Conservation (phyloP, 1,139 yeast genomes). For the Pichia sp. region DNA sequence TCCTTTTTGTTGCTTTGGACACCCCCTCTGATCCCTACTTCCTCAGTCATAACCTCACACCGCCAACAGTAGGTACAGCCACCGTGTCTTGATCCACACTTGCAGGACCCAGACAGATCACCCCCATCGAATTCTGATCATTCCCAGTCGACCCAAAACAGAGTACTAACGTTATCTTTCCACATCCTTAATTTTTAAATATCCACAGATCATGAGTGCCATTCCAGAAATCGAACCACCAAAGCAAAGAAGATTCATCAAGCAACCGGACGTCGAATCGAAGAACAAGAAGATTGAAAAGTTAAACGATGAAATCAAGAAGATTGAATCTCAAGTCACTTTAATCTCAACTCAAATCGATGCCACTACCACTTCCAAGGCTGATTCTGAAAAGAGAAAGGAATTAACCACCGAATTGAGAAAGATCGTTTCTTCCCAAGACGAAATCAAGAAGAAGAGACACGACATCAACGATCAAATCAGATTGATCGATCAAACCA, state of each 20-base stretch:
- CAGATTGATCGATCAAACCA: slow-evolving; percentile 62
- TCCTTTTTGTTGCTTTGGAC: too few species aligned
- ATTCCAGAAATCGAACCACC: slow-evolving; percentile 26
- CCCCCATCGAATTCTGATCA: background rate
- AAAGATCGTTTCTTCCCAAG: slow-evolving; percentile 65
- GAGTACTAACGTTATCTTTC: slow-evolving; percentile 1
- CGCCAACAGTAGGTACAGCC: too few species aligned
- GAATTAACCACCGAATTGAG: slow-evolving; percentile 64
- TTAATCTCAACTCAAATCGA: slow-evolving; percentile 46
- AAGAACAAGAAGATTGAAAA: slow-evolving; percentile 58
- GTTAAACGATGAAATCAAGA: slow-evolving; percentile 67
- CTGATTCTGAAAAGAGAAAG: slow-evolving; percentile 55
- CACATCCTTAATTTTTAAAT: too few species aligned
- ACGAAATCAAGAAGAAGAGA: slow-evolving; percentile 69
- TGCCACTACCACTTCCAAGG: slow-evolving; percentile 42
- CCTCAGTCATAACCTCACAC: too few species aligned
- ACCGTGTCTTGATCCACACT: too few species aligned
- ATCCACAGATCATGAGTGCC: slow-evolving; percentile 11
- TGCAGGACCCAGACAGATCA: too few species aligned
- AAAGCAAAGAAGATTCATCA: slow-evolving; percentile 50
- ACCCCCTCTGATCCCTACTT: too few species aligned
- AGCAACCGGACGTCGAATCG: slow-evolving; percentile 73
- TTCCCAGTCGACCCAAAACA: background rate
- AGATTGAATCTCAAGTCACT: slow-evolving; percentile 52
- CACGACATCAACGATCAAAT: slow-evolving; percentile 68